These are phyloP conservation scores for Trypanosoma avium DNA, from an alignment of 208 protist genomes.

Conservation along the genomic window DNA sequence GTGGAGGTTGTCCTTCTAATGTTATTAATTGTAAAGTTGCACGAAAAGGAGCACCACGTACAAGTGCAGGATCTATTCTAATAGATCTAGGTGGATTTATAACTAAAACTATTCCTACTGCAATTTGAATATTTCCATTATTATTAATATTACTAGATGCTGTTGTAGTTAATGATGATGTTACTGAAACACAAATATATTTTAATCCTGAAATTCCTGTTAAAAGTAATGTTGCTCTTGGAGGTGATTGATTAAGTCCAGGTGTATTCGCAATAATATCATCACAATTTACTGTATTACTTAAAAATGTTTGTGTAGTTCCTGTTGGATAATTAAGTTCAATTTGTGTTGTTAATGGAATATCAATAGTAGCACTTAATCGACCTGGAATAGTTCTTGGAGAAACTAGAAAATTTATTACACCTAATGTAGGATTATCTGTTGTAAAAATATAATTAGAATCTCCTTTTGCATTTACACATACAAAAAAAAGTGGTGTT, in stretches of 20 bases:
- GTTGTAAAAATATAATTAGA: conserved; percentile 52
- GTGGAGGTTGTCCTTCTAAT: conserved; percentile 13
- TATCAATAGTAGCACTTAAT: conserved; percentile 29
- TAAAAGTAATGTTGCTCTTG: not conserved
- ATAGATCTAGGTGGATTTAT: conserved; percentile 43
- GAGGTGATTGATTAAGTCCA: conserved; percentile 16
- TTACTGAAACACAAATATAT: conserved; percentile 55
- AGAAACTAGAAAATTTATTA: conserved; percentile 40
- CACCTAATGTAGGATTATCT: conserved; percentile 37
- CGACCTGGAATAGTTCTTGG: conserved; percentile 43
- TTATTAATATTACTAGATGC: conserved; percentile 9
- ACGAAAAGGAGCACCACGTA: conserved; percentile 37
- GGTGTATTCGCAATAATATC: conserved; percentile 16
- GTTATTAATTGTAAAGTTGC: conserved; percentile 36
- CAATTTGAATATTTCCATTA: not conserved
- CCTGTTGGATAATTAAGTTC: conserved; percentile 49
- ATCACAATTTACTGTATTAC: conserved; percentile 30
- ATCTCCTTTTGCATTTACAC: conserved; percentile 28
- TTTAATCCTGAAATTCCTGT: conserved; percentile 39
- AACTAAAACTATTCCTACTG: conserved; percentile 46
- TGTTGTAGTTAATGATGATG: too few species aligned
- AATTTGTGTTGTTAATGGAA: conserved; percentile 16
- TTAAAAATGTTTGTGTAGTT: conserved; percentile 45
- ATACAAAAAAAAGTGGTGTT: conserved; percentile 54
- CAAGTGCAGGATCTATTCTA: conserved; percentile 38